Evolutionary conservation across 306 rosid genomes (phyloP).

Genomic region (Datisca glomerata): DNA sequence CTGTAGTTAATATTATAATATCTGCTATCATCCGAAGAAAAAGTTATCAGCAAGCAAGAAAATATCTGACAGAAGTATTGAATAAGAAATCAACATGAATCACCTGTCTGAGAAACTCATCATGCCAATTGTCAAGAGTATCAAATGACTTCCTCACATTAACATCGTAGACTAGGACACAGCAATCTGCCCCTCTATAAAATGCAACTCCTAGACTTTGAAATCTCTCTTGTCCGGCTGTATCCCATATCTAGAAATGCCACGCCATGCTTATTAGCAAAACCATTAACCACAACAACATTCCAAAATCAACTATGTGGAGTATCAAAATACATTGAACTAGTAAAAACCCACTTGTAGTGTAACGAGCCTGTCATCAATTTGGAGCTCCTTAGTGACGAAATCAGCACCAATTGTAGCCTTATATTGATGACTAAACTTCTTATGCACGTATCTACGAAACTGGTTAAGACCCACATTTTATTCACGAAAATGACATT

Average conservation of each 20-base stretch:
- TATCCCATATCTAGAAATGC: constrained; percentile 80
- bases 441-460: constrained; percentile 83
- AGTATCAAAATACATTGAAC: background rate
- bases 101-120: constrained; percentile 95
- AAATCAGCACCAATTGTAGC: constrained; percentile 99
- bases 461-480: constrained; percentile 33
- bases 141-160: constrained; percentile 88
- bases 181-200: constrained; percentile 93
- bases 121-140: constrained; percentile 89
- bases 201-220: constrained; percentile 95
- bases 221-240: constrained; percentile 95
- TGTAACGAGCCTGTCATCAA: constrained; percentile 86
- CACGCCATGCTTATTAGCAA: constrained; percentile 1
- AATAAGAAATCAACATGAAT: constrained; percentile 3
- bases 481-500: constrained; percentile 6
- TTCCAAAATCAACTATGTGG: background rate
- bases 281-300: background rate
- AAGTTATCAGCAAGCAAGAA: background rate
- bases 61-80: too few relatives aligned
- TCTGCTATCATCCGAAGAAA: background rate
- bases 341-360: constrained; percentile 58
- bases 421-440: constrained; percentile 93
- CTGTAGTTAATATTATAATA: too few relatives aligned
- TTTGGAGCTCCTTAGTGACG: constrained; percentile 93
- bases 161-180: constrained; percentile 85